A percentile compares a stretch with the other conserved stretches of the same genome.
Conservation (phyloP, 192 early-diverging fungal species). For the Diversispora epigaea region DNA sequence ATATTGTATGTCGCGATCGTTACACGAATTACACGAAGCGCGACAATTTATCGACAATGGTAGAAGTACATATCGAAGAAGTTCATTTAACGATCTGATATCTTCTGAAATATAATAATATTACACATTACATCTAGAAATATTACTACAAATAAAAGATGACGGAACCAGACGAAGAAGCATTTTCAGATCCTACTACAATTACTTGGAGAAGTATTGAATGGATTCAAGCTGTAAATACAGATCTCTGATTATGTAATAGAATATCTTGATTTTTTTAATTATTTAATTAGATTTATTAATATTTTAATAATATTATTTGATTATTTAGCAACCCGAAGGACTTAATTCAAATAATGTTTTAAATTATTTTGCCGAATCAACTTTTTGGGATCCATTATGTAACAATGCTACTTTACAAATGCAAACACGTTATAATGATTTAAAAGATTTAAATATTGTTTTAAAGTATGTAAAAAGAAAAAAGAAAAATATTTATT, state of each 20-base stretch:
- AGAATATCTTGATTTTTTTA: background rate
- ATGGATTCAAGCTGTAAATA: conserved; percentile 13
- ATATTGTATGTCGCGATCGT: too few species aligned
- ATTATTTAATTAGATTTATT: background rate
- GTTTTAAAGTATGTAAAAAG: conserved; percentile 43
- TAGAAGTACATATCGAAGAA: too few species aligned
- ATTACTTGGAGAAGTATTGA: conserved; percentile 15
- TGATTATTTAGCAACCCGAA: conserved; percentile 36
- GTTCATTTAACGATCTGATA: too few species aligned
- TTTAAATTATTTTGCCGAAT: conserved; percentile 76
- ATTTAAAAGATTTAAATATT: conserved; percentile 54
- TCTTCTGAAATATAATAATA: too few species aligned
- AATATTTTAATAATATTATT: background rate
- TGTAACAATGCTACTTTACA: conserved; percentile 76
- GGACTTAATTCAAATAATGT: conserved; percentile 75
- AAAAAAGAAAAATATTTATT: background rate
- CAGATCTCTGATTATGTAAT: background rate
- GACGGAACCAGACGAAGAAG: too few species aligned
- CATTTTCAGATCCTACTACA: background rate
- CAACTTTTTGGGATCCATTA: conserved; percentile 79
- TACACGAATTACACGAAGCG: too few species aligned
- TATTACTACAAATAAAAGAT: too few species aligned
- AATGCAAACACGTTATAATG: conserved; percentile 84
- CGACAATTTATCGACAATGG: too few species aligned
- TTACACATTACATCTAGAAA: too few species aligned